These are phyloP conservation scores for Arabidopsis hybrid DNA, from an alignment of 441 rosid species.

Conservation along the genomic window DNA sequence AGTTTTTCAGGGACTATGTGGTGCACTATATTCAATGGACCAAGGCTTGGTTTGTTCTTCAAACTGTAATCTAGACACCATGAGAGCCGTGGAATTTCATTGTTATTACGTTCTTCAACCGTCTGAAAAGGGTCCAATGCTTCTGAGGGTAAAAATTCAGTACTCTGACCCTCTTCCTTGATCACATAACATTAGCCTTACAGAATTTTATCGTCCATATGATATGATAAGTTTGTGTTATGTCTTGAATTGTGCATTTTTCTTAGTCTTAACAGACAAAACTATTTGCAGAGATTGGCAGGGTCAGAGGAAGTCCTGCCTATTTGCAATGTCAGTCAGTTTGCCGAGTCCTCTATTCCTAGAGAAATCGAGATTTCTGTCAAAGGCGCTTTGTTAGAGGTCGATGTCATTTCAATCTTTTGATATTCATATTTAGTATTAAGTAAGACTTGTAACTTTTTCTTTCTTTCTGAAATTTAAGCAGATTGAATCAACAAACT, in stretches of 20 bases:
- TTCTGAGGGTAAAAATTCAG: constrained; percentile 72
- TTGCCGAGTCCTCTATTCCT: constrained; percentile 54
- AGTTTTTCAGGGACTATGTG: constrained; percentile 88
- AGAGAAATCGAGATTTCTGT: constrained; percentile 66
- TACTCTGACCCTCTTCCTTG: constrained; percentile 19
- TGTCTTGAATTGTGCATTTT: constrained; percentile 24
- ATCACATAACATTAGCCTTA: constrained; percentile 2
- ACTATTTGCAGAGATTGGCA: constrained; percentile 74
- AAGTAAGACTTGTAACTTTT: constrained; percentile 3
- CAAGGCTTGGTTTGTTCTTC: constrained; percentile 85
- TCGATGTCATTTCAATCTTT: constrained; percentile 37
- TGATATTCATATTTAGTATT: background rate
- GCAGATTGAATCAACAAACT: constrained; percentile 78
- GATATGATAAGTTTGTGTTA: background rate
- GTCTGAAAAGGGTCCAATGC: constrained; percentile 85
- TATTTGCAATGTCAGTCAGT: constrained; percentile 53
- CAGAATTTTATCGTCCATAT: background rate
- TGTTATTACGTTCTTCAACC: constrained; percentile 92
- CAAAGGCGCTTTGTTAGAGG: constrained; percentile 65
- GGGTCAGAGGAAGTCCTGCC: constrained; percentile 82
- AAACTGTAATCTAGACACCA: constrained; percentile 66
- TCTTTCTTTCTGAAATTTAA: constrained; percentile 26
- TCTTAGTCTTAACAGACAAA: constrained; percentile 38
- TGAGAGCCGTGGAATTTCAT: constrained; percentile 58
- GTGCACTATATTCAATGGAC: constrained; percentile 72